Percentiles rank a stretch among this genome's conserved stretches.
phyloP scores from a whole-genome alignment of 331 rosid species.

The Quercus tomentella region DNA sequence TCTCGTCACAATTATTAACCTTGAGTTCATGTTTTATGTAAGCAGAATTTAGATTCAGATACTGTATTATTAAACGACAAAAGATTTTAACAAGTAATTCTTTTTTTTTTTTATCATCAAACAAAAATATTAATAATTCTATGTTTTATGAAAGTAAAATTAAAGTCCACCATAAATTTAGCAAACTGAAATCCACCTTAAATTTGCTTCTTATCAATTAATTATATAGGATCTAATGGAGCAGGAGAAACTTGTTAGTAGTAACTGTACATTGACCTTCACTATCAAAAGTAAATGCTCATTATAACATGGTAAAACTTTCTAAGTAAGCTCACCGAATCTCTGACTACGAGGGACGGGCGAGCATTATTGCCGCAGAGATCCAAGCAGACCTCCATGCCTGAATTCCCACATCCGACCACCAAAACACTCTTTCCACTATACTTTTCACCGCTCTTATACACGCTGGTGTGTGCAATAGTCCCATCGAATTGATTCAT shows the following conservation, averaged over 20 bases:
- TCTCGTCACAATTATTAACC: no score
- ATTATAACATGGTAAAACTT: not conserved
- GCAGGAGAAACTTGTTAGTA: not conserved
- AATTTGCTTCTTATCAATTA: not conserved
- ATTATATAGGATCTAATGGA: not conserved
- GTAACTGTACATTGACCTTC: not conserved
- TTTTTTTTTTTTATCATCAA: no score
- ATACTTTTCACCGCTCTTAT: conserved; percentile 64
- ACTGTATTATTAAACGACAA: no score
- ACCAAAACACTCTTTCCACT: conserved; percentile 77
- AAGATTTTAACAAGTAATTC: no score
- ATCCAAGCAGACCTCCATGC: conserved; percentile 93
- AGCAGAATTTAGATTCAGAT: no score
- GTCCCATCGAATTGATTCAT: conserved; percentile 52
- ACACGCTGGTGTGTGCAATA: conserved; percentile 61
- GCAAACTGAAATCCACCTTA: no score
- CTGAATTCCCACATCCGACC: conserved; percentile 94
- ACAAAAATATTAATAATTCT: no score
- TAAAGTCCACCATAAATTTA: no score
- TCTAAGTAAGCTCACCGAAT: conserved; percentile 50
- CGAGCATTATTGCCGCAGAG: conserved; percentile 75
- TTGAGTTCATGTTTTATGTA: no score
- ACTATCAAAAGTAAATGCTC: not conserved
- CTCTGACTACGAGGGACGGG: conserved; percentile 77
- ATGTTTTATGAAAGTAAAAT: no score